These are phyloP conservation scores for Tripidium arundinaceum DNA, from an alignment of 202 grass and related monocot genomes.

Conservation along the genomic window DNA sequence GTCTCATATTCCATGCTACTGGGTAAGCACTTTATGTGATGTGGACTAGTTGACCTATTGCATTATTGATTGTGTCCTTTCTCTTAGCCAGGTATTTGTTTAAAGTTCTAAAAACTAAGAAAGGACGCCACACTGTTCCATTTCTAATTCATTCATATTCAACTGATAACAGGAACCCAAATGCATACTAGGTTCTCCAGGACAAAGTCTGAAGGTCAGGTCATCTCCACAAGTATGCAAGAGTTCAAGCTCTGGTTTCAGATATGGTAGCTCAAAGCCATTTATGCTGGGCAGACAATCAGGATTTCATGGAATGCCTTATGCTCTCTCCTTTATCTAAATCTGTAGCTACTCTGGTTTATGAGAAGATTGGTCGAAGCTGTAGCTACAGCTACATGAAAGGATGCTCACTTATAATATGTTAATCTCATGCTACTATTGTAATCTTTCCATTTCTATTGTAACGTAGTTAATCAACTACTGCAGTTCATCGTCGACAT, in stretches of 20 bases:
- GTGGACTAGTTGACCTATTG: background rate
- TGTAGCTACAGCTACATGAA: slow-evolving; percentile 3
- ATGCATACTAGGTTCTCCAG: slow-evolving; percentile 38
- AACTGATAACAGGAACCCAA: slow-evolving; percentile 47
- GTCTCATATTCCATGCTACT: background rate
- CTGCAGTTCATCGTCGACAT: slow-evolving; percentile 1
- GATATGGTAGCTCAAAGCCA: slow-evolving; percentile 34
- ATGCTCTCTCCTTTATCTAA: slow-evolving; percentile 32
- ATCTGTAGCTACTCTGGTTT: slow-evolving; percentile 6
- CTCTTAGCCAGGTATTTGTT: background rate
- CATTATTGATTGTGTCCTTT: background rate
- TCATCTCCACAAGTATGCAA: slow-evolving; percentile 42
- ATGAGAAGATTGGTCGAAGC: background rate
- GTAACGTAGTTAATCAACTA: slow-evolving; percentile 7
- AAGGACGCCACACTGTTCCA: background rate
- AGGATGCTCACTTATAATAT: slow-evolving; percentile 23
- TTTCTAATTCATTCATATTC: slow-evolving; percentile 19
- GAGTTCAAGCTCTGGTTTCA: slow-evolving; percentile 29
- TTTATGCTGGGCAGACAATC: slow-evolving; percentile 33
- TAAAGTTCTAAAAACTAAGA: slow-evolving; percentile 18
- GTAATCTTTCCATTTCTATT: slow-evolving; percentile 19
- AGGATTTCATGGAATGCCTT: slow-evolving; percentile 28
- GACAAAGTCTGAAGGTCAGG: slow-evolving; percentile 34
- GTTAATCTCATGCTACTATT: background rate
- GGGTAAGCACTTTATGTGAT: background rate